Evolutionary conservation across 2,329 filamentous ascomycete genomes (phyloP), one percentile per base, ranked within the genome.

Genomic region (Penicillium sp.): DNA sequence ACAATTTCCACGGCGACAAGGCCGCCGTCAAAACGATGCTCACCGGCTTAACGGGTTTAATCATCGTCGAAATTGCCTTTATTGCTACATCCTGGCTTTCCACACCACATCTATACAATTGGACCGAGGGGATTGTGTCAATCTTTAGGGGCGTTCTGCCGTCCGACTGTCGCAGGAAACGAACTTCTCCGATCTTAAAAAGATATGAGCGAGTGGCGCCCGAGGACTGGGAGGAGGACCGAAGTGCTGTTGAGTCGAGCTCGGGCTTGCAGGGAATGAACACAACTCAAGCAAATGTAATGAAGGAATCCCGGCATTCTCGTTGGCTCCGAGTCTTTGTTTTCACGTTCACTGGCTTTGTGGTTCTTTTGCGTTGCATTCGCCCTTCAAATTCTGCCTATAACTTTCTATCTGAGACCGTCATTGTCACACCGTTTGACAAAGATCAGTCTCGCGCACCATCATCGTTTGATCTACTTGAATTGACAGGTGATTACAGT

Each of bases 11-110:
- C 31, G 58, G 67, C 19, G 65, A 69, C 48, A 59, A 58, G n/a
- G 64, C 66, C 10, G 58, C 63, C 6, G 52, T 67, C 41, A 67
- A 67, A 50, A 63, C 63, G 12, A 58, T 69, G 4, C 54, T 69
- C 17, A 66, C 64, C 13, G 67, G 65, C 23, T 43, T 69, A 41
- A 57, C 62, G 6, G 62, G 65, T 9, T 57, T 63, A 13, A 43
- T 68, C 10, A 61, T 68, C 8, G 61, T 64, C 25, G 63, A 65
- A n/a, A 49, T 64, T 3, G 4, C 63, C 4, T 65, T 68, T 19
- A 41, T 60, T 33, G 56, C 50, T 3, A 46, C 50, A 4, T 53
- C 65, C 12, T 67, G 58, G 48, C 49, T 66, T 23, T 43, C 58
- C 3, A 65, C 58, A 1, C 65, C 65, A 1, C 59, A 57, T 37